These are phyloP conservation scores for Inonotus hispidus DNA, from an alignment of 1,284 basidiomycete genomes.

Conservation along the genomic window DNA sequence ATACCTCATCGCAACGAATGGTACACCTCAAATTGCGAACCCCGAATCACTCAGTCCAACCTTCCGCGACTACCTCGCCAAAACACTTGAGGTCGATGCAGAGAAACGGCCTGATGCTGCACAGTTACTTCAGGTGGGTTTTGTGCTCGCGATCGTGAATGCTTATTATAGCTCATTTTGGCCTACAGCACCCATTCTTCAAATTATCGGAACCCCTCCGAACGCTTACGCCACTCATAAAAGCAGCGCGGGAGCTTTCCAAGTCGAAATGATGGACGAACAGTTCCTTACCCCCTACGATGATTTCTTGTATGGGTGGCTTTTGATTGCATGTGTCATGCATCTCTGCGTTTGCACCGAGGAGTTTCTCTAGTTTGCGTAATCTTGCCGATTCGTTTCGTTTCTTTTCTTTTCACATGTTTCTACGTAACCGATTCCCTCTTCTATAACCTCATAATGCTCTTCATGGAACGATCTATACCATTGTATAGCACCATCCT, in stretches of 20 bases:
- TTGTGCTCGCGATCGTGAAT: background rate
- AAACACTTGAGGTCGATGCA: constrained; percentile 91
- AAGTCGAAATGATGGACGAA: constrained; percentile 51
- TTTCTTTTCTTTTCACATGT: background rate
- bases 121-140: constrained; percentile 68
- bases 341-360: background rate
- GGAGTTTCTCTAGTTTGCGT: background rate
- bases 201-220: constrained; percentile 80
- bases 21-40: constrained; percentile 96
- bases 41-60: constrained; percentile 83
- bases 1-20: constrained; percentile 96
- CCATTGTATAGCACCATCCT: background rate
- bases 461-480: background rate
- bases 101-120: constrained; percentile 89
- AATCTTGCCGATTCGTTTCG: background rate
- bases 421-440: background rate
- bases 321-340: background rate
- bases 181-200: constrained; percentile 79
- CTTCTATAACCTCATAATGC: background rate
- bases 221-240: constrained; percentile 88
- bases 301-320: background rate
- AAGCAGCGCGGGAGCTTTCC: constrained; percentile 83
- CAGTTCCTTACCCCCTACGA: background rate
- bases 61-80: constrained; percentile 90
- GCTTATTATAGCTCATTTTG: background rate